phyloP scores from a whole-genome alignment of 2,329 filamentous ascomycete genomes.

The Alternaria sp. region DNA sequence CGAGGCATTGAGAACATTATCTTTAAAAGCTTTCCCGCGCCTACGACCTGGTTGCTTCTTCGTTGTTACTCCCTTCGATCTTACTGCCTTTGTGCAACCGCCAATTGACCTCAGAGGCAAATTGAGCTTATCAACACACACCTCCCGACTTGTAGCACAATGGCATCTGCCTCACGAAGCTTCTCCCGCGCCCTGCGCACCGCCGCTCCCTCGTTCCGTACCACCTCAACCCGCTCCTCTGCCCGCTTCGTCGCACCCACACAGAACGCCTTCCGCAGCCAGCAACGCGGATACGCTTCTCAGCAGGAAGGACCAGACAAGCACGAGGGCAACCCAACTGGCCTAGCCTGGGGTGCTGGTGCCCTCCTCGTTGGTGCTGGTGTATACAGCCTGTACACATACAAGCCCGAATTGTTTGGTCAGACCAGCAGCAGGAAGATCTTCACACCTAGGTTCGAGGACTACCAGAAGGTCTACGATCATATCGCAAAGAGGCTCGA shows the following conservation, averaged over 20 bases:
- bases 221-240: conserved; percentile 63
- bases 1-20: conserved; percentile 7
- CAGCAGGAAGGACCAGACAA: conserved; percentile 57
- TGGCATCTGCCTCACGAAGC: conserved; percentile 47
- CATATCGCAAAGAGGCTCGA: conserved; percentile 80
- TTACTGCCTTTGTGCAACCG: not conserved
- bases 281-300: conserved; percentile 79
- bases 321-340: conserved; percentile 60
- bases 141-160: conserved; percentile 20
- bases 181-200: conserved; percentile 53
- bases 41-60: not conserved
- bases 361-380: conserved; percentile 39
- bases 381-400: conserved; percentile 59
- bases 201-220: conserved; percentile 59
- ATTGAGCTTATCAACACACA: conserved; percentile 9
- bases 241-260: conserved; percentile 65
- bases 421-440: conserved; percentile 48
- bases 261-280: conserved; percentile 75
- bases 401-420: conserved; percentile 59
- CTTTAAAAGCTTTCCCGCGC: conserved; percentile 24
- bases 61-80: conserved; percentile 13
- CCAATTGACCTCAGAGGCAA: conserved; percentile 23
- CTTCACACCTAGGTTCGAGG: conserved; percentile 79
- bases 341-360: conserved; percentile 44
- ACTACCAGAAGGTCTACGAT: conserved; percentile 97